Conservation (phyloP, 75 land plant genomes). For the Azolla pinnata region DNA sequence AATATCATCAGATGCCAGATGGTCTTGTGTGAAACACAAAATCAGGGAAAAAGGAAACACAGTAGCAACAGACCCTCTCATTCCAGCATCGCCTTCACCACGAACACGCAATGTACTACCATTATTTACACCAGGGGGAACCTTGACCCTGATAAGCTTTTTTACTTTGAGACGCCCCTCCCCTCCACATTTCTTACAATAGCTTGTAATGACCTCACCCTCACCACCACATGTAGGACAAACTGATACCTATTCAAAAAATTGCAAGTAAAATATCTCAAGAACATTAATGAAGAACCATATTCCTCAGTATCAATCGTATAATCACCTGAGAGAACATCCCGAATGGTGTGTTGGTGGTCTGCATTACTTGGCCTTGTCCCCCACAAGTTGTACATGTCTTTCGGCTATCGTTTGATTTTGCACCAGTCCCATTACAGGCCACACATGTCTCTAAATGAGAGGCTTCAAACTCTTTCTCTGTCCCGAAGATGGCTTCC, state of each 20-base stretch:
- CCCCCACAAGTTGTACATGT: constrained; percentile 93
- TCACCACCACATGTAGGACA: constrained; percentile 89
- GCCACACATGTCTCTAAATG: constrained; percentile 78
- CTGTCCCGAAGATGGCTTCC: constrained; percentile 85
- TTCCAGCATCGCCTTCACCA: constrained; percentile 97
- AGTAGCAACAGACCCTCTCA: constrained; percentile 53
- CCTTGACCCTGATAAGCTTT: constrained; percentile 71
- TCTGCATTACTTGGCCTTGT: constrained; percentile 94
- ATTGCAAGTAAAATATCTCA: neutral
- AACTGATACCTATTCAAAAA: constrained; percentile 54
- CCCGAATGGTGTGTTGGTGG: constrained; percentile 92
- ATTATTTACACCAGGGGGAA: constrained; percentile 86
- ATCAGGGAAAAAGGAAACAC: neutral
- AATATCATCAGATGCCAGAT: neutral
- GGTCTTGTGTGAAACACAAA: too few relatives aligned
- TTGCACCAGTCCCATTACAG: constrained; percentile 81
- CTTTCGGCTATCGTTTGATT: constrained; percentile 60
- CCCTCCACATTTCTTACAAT: constrained; percentile 83
- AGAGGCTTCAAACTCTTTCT: constrained; percentile 75
- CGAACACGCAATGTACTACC: constrained; percentile 90
- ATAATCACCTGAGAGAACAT: constrained; percentile 70
- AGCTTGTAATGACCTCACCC: constrained; percentile 78
- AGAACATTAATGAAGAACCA: neutral
- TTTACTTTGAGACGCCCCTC: constrained; percentile 70
- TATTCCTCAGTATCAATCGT: too few relatives aligned